Evolutionary conservation across 2,329 filamentous ascomycete species (phyloP), one percentile per base, ranked within the genome.

Genomic region (Sclerotinia nivalis): DNA sequence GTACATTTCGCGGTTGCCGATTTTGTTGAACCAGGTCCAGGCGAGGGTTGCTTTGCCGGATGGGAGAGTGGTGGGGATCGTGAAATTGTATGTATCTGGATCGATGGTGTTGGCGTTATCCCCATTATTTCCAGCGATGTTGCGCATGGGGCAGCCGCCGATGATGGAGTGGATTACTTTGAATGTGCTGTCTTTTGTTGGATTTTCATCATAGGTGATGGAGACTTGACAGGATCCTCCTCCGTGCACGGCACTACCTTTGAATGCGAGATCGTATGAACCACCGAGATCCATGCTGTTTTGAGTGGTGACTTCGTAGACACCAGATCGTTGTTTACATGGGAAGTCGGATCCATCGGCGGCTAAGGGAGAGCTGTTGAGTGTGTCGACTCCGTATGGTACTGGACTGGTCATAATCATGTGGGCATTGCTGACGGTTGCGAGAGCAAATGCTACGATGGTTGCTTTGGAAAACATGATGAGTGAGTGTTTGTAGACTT

Each of bases 1-100:
- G 85, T 98, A 97, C 86, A 97, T 93, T 79, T 98, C 96, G 0
- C 94, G 90, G 83, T 97, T 97, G 3, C 96, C 96, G 13, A 97
- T 77, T 71, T 91, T 91, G 84, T 98, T 98, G 81, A 97, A 88
- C 96, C 96, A 98, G 0, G 93, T 93, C 93, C 94, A 98, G 0
- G 93, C 93, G 7, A 98, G 84, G 0, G 89, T 92, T 37, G 91
- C 94, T 54, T 93, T 86, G 5, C 95, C 96, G 1, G 89, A 82
- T 12, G 89, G 87, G 60, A 97, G 85, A 31, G 89, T 87, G 0
- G 84, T 79, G 0, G 94, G 95, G 8, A 97, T 88, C 0, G 82
- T 86, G 81, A 90, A 97, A 43, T 87, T 82, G 80, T 92, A 96
- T 0, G 81, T 83, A 76, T 85, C 85, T 0, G 88, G 85, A 50